phyloP scores from a whole-genome alignment of 129 eudicot species.

The Pittosporum tobira region DNA sequence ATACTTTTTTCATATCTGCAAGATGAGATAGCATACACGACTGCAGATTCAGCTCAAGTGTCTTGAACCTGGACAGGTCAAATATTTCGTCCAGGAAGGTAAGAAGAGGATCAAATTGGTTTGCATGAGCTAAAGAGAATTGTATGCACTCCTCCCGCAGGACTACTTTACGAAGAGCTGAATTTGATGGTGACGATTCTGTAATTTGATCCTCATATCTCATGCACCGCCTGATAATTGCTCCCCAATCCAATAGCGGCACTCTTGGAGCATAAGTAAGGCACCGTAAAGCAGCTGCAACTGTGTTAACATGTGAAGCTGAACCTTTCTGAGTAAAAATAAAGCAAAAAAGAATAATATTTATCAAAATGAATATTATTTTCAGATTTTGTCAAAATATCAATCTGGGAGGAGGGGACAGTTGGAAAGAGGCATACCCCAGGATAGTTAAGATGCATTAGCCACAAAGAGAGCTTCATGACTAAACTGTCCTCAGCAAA shows the following conservation, averaged over 20 bases:
- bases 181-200: constrained; percentile 20
- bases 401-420: not conserved
- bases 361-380: not conserved
- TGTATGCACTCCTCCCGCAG: constrained; percentile 58
- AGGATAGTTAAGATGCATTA: constrained; percentile 47
- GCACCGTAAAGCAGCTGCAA: constrained; percentile 51
- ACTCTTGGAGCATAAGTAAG: constrained; percentile 76
- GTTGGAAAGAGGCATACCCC: constrained; percentile 36
- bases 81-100: constrained; percentile 73
- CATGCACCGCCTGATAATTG: constrained; percentile 74
- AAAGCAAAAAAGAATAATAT: not conserved
- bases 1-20: constrained; percentile 43
- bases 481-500: constrained; percentile 62
- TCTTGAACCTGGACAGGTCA: constrained; percentile 62
- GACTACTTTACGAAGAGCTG: constrained; percentile 27
- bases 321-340: constrained; percentile 28
- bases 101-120: constrained; percentile 50
- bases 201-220: constrained; percentile 51
- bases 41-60: constrained; percentile 64
- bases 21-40: constrained; percentile 51
- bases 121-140: constrained; percentile 65
- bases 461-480: constrained; percentile 68
- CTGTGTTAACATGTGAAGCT: constrained; percentile 38
- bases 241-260: constrained; percentile 79
- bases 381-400: not conserved